These are phyloP conservation scores for Anthostomella pinea DNA, from an alignment of 2,329 filamentous ascomycete species.

Conservation along the genomic window DNA sequence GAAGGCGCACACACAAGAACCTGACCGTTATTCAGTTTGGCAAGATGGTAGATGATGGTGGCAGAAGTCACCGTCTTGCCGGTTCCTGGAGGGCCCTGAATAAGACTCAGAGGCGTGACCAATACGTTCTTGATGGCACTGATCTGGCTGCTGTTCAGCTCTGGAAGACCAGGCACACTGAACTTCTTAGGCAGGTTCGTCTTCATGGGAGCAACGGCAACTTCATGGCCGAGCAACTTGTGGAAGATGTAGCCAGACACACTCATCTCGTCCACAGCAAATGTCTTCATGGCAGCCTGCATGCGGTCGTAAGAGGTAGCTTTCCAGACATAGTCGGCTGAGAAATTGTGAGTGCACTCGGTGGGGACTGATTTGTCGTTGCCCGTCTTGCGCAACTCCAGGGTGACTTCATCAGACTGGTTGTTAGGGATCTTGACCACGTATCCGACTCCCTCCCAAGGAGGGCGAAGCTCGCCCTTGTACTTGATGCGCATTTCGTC, in stretches of 20 bases:
- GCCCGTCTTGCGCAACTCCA: constrained; percentile 89
- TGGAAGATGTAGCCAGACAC: constrained; percentile 99
- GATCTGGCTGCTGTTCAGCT: constrained; percentile 93
- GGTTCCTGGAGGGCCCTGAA: constrained; percentile 94
- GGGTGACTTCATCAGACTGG: constrained; percentile 93
- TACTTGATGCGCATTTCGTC: constrained; percentile 98
- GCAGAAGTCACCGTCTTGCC: constrained; percentile 98
- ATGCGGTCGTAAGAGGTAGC: constrained; percentile 98
- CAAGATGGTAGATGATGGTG: constrained; percentile 96
- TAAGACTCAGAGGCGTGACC: constrained; percentile 89
- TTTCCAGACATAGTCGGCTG: constrained; percentile 99
- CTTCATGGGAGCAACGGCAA: constrained; percentile 92
- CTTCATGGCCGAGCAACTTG: constrained; percentile 90
- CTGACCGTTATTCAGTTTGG: constrained; percentile 91
- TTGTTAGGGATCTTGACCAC: constrained; percentile 99
- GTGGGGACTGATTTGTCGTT: constrained; percentile 96
- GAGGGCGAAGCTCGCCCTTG: constrained; percentile 84
- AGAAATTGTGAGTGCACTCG: constrained; percentile 96
- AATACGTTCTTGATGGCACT: constrained; percentile 94
- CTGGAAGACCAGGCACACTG: constrained; percentile 88
- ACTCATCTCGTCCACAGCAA: constrained; percentile 96
- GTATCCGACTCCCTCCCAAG: constrained; percentile 98
- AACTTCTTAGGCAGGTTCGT: constrained; percentile 95
- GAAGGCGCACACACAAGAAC: constrained; percentile 96
- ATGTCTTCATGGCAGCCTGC: constrained; percentile 99